Evolutionary conservation across 495 filamentous ascomycete genomes (phyloP).

Genomic region (Neurospora cerealis): DNA sequence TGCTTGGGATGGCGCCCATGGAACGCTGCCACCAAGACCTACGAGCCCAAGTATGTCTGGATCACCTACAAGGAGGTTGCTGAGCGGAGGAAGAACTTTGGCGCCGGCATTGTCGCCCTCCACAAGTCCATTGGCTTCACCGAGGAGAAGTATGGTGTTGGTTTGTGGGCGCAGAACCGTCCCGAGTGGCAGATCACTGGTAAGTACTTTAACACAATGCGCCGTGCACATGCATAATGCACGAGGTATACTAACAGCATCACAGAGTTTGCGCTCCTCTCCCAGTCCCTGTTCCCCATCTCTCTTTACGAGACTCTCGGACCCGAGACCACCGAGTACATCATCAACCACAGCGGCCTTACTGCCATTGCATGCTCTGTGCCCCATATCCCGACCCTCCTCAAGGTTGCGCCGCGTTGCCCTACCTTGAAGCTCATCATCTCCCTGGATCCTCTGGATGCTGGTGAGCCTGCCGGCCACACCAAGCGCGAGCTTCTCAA

Average conservation of each 20-base stretch:
- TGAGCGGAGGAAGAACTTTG: slow-evolving; percentile 70
- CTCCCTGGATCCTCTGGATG: slow-evolving; percentile 75
- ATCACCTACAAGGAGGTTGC: slow-evolving; percentile 73
- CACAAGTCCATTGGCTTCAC: slow-evolving; percentile 59
- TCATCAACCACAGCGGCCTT: slow-evolving; percentile 81
- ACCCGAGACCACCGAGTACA: slow-evolving; percentile 82
- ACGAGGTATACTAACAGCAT: not conserved
- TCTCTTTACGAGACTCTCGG: slow-evolving; percentile 96
- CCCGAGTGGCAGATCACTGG: slow-evolving; percentile 96
- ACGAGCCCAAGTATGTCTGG: slow-evolving; percentile 69
- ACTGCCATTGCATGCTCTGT: slow-evolving; percentile 69
- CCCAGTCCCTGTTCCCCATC: slow-evolving; percentile 80
- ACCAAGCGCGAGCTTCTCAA: slow-evolving; percentile 73
- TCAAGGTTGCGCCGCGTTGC: slow-evolving; percentile 70
- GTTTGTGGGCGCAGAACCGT: slow-evolving; percentile 91
- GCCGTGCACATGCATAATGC: not conserved
- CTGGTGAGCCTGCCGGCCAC: slow-evolving; percentile 64
- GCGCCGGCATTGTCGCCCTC: slow-evolving; percentile 75
- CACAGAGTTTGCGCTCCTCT: slow-evolving; percentile 81
- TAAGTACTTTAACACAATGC: slow-evolving; percentile 23
- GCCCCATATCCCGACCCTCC: slow-evolving; percentile 73
- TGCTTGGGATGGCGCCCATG: slow-evolving; percentile 80
- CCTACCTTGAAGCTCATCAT: slow-evolving; percentile 84
- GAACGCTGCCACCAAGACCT: slow-evolving; percentile 65
- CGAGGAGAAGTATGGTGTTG: slow-evolving; percentile 68